Base-by-base conservation (phyloP, 352 stramenopile species). In the Phytopythium montanum region DNA sequence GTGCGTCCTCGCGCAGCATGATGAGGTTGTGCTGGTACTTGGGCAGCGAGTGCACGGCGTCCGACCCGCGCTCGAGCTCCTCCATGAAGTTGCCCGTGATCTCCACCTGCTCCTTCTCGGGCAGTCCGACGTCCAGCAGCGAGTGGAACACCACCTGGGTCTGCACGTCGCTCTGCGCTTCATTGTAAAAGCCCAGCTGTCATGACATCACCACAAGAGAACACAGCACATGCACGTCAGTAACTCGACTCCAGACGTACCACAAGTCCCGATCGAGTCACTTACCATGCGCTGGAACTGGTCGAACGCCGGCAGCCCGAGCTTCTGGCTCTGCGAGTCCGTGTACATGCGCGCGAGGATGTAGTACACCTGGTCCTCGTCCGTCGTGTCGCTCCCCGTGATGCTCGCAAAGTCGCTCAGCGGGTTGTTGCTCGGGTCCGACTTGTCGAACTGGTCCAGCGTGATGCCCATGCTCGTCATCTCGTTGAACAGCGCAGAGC, bases 11-110 rank as follows among this genome's bases (percentile, higher is more conserved):
- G 18, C 84, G 85, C 51, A 94, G 64, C 72, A 91, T 82, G 46
- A 91, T 76, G 60, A 94, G 68, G 59, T 90, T 92, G 74, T 92
- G 76, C 61, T 92, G 76, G 60, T 92, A 90, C 74, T 92, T 92
- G 33, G 82, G 76, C 59, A 94, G 65, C 46, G 80, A 90, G 68
- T 92, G 84, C 53, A 94, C 79, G 21, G 81, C 75, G 55, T 85
- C 75, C 36, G 85, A 86, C 63, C 81, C 65, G 19, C 77, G 78
- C 34, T 79, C 59, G 1, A 91, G 68, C 46, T 85, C 76, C 23
- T 87, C 61, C 42, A 75, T 63, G 57, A 92, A 90, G 46, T 72
- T 71, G n/a, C 68, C 72, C 26, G 80, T 85, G 59, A 92, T 88
- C 44, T 85, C 70, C n/a, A 75, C 56, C n/a, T 77, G 67, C 59